Evolutionary conservation across 176 grass and related monocot species (phyloP).

Genomic region (Juncus effusus): DNA sequence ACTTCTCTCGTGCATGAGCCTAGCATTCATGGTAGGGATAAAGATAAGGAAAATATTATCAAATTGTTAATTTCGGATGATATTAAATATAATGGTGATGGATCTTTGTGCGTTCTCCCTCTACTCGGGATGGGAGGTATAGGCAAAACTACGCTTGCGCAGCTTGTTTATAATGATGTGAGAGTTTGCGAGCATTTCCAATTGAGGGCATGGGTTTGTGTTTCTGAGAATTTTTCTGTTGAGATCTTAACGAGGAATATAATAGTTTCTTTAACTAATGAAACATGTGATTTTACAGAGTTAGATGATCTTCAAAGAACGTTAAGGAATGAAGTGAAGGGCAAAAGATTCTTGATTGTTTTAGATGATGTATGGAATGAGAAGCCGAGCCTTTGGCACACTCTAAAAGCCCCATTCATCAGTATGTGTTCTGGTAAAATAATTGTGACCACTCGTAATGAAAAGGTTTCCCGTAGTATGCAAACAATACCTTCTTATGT

Average conservation of each 20-base stretch:
- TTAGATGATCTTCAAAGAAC: conserved; percentile 27
- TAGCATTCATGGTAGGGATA: conserved; percentile 16
- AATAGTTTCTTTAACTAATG: conserved; percentile 14
- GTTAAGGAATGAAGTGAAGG: conserved; percentile 9
- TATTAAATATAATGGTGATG: not conserved
- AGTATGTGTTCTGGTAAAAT: conserved; percentile 1
- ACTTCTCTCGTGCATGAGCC: conserved; percentile 15
- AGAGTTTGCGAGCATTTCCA: conserved; percentile 9
- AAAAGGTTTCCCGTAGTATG: not conserved
- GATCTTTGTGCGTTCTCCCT: conserved; percentile 8
- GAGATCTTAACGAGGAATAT: conserved; percentile 14
- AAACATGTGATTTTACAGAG: conserved; percentile 14
- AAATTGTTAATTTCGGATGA: not conserved
- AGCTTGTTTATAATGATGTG: conserved; percentile 15
- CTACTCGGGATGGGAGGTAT: conserved; percentile 19
- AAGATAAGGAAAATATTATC: conserved; percentile 26
- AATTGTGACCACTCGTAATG: conserved; percentile 8
- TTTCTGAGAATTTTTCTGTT: conserved; percentile 30
- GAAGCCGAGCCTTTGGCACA: conserved; percentile 3
- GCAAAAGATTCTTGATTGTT: conserved; percentile 24
- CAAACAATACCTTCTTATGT: conserved; percentile 3
- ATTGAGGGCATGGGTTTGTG: conserved; percentile 18
- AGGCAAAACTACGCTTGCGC: conserved; percentile 24
- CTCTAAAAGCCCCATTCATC: not conserved
- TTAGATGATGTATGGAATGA: conserved; percentile 34